These are phyloP conservation scores for Scedosporium dehoogii DNA, from an alignment of 2,329 filamentous ascomycete species.

Conservation along the genomic window DNA sequence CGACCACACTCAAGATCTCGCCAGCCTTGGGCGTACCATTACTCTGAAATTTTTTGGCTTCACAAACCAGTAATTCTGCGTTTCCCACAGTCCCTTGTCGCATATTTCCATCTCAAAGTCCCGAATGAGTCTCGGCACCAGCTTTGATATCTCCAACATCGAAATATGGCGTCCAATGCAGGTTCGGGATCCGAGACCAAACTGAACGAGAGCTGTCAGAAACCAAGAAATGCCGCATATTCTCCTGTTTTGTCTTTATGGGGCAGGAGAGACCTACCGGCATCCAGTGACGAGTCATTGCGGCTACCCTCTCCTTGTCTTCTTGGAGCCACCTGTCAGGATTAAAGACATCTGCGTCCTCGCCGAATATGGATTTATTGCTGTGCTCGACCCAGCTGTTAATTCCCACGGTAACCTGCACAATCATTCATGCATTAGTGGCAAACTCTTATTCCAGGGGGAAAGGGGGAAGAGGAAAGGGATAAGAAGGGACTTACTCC, in stretches of 20 bases:
- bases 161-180: conserved; percentile 35
- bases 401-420: conserved; percentile 16
- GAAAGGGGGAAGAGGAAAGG: not conserved
- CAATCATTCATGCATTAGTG: not conserved
- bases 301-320: conserved; percentile 1
- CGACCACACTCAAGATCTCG: not conserved
- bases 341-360: conserved; percentile 20
- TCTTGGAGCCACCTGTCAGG: conserved; percentile 26
- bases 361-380: conserved; percentile 16
- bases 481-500: conserved; percentile 12
- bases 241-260: not conserved
- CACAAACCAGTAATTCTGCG: conserved; percentile 31
- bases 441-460: not conserved
- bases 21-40: conserved; percentile 6
- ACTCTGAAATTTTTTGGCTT: conserved; percentile 30
- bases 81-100: conserved; percentile 18
- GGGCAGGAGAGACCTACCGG: conserved; percentile 13
- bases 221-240: not conserved
- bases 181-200: conserved; percentile 29
- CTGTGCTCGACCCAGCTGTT: conserved; percentile 21
- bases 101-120: conserved; percentile 23
- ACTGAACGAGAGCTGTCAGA: conserved; percentile 14
- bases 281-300: conserved; percentile 8
- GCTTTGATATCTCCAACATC: conserved; percentile 31
- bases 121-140: conserved; percentile 26